A percentile compares a stretch with the other conserved stretches of the same genome.
Conservation (phyloP, 257 asterid genomes). For the Solanum stenotomum region DNA sequence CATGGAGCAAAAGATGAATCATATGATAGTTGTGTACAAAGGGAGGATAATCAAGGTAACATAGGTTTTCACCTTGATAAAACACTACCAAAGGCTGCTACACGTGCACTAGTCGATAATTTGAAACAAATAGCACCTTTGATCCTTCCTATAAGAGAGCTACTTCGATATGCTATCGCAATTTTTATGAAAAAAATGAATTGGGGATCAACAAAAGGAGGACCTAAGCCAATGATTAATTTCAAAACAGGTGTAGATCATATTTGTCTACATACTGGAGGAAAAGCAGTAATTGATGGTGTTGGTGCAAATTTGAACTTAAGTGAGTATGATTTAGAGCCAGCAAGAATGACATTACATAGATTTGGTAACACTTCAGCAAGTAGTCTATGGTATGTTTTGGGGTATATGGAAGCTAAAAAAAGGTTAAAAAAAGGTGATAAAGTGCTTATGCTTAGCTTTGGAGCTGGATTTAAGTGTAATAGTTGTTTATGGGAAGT, state of each 20-base stretch:
- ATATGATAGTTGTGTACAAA: slow-evolving; percentile 53
- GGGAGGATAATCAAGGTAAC: slow-evolving; percentile 52
- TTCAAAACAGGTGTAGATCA: slow-evolving; percentile 75
- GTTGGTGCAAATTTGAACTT: slow-evolving; percentile 39
- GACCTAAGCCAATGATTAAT: slow-evolving; percentile 32
- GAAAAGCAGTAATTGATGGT: slow-evolving; percentile 87
- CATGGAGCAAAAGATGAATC: slow-evolving; percentile 70
- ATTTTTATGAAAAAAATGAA: slow-evolving; percentile 10
- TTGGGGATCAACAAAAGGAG: slow-evolving; percentile 17
- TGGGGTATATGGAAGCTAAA: slow-evolving; percentile 88
- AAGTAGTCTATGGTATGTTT: slow-evolving; percentile 78
- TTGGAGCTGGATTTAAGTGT: slow-evolving; percentile 96
- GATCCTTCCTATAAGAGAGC: slow-evolving; percentile 54
- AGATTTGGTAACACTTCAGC: slow-evolving; percentile 96
- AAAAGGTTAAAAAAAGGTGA: slow-evolving; percentile 69
- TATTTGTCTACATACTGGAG: slow-evolving; percentile 88
- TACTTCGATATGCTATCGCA: slow-evolving; percentile 28
- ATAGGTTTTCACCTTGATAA: slow-evolving; percentile 68
- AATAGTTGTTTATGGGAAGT: slow-evolving; percentile 91
- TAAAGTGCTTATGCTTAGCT: slow-evolving; percentile 66
- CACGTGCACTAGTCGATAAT: slow-evolving; percentile 70
- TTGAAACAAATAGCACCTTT: slow-evolving; percentile 56
- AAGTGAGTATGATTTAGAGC: slow-evolving; percentile 69
- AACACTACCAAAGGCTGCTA: slow-evolving; percentile 68
- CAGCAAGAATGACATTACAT: slow-evolving; percentile 94